Evolutionary conservation across 2,329 filamentous ascomycete genomes (phyloP).

Genomic region (Cercospora zeae-maydis): DNA sequence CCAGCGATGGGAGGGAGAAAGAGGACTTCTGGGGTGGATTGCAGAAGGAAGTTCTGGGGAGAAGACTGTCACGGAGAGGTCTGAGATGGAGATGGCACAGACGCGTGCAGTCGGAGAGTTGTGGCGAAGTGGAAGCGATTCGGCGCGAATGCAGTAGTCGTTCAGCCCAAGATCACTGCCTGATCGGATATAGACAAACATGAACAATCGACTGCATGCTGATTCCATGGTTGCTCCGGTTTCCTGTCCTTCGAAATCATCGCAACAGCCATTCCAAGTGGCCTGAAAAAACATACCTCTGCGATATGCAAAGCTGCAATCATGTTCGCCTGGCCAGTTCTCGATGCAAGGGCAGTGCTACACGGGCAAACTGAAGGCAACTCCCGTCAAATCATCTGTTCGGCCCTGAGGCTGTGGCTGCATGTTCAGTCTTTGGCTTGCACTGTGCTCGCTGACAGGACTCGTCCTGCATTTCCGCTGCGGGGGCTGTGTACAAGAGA

Average conservation of each 20-base stretch:
- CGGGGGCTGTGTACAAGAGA: neutral
- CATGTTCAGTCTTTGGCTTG: no score
- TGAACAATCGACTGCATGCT: conserved; percentile 5
- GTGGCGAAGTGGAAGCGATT: neutral
- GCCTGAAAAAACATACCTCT: no score
- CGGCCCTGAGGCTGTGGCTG: no score
- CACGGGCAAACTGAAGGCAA: neutral
- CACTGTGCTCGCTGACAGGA: neutral
- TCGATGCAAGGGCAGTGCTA: neutral
- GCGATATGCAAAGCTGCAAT: no score
- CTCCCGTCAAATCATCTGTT: no score
- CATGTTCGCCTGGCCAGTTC: no score
- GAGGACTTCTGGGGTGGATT: conserved; percentile 1
- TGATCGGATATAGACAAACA: conserved; percentile 1
- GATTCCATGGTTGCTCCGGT: neutral
- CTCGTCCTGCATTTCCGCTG: neutral
- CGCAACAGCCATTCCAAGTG: no score
- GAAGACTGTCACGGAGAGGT: neutral
- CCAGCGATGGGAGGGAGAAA: neutral
- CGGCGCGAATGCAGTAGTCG: neutral
- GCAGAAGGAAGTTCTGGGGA: neutral
- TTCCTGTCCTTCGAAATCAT: neutral
- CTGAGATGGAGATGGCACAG: neutral
- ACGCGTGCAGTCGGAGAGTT: neutral
- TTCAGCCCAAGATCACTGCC: neutral